phyloP scores from a whole-genome alignment of 129 eudicot species.

The Chrysanthemum seticuspe region DNA sequence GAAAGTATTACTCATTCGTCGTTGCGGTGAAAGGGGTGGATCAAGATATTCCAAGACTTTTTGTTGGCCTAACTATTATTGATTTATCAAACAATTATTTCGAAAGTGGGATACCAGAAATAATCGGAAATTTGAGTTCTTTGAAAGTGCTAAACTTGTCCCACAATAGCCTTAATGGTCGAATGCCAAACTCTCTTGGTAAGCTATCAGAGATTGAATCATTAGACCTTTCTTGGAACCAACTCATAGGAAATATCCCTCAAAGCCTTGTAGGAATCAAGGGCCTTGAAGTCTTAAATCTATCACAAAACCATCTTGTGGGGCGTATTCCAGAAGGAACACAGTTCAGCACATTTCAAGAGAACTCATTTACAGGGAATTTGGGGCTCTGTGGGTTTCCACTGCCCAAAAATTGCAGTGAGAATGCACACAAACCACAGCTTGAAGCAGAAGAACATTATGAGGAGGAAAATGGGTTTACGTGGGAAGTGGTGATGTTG shows the following conservation, averaged over 20 bases:
- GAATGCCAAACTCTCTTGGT: constrained; percentile 29
- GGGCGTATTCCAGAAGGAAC: too few species aligned
- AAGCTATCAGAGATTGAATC: constrained; percentile 33
- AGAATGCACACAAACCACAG: too few species aligned
- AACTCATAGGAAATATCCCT: constrained; percentile 33
- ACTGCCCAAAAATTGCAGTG: too few species aligned
- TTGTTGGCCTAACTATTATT: constrained; percentile 6
- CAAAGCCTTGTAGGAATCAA: constrained; percentile 9
- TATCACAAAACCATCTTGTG: too few species aligned
- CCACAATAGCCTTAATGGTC: constrained; percentile 35
- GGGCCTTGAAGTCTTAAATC: constrained; percentile 4
- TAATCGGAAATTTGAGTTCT: constrained; percentile 19
- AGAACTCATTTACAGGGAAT: too few species aligned
- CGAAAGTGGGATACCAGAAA: constrained; percentile 22
- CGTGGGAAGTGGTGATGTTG: too few species aligned
- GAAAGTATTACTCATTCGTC: neutral
- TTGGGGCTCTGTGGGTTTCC: too few species aligned
- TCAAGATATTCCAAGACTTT: neutral
- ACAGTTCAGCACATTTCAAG: too few species aligned
- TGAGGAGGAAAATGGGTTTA: too few species aligned
- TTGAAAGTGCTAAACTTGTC: constrained; percentile 27
- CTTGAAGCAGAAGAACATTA: too few species aligned
- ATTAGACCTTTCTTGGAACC: neutral
- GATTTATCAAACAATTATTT: constrained; percentile 11
- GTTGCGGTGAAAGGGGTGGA: constrained; percentile 16